Conservation (phyloP, 345 rosid species). For the Populus tremula region DNA sequence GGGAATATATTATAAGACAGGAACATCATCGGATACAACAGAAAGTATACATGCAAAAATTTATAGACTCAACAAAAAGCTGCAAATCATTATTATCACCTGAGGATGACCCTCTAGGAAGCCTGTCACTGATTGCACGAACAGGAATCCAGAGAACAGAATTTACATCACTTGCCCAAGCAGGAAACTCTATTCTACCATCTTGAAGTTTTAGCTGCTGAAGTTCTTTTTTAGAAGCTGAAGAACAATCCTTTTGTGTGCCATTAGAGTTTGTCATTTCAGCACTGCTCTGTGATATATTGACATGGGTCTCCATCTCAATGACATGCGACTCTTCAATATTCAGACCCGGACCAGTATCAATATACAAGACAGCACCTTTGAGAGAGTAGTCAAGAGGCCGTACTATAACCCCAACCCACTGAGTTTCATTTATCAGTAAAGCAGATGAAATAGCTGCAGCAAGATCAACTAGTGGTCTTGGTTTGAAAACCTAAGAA, state of each 20-base stretch:
- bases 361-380: constrained; percentile 84
- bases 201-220: constrained; percentile 56
- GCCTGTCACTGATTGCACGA: constrained; percentile 65
- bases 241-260: constrained; percentile 31
- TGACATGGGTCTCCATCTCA: constrained; percentile 72
- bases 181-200: constrained; percentile 74
- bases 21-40: constrained; percentile 17
- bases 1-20: constrained; percentile 17
- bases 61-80: constrained; percentile 13
- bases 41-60: not conserved
- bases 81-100: constrained; percentile 43
- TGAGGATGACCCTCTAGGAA: constrained; percentile 86
- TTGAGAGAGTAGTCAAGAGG: constrained; percentile 81
- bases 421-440: constrained; percentile 87
- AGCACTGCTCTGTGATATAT: constrained; percentile 28
- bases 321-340: constrained; percentile 69
- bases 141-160: constrained; percentile 93
- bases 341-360: constrained; percentile 92
- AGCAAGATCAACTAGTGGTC: constrained; percentile 92
- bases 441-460: constrained; percentile 83
- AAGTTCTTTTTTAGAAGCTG: constrained; percentile 40
- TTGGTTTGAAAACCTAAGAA: constrained; percentile 74
- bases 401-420: constrained; percentile 74
- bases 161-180: constrained; percentile 73
- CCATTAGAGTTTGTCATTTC: constrained; percentile 24